Evolutionary conservation across 208 protist genomes (phyloP).

Genomic region (Crithidia expoeki): DNA sequence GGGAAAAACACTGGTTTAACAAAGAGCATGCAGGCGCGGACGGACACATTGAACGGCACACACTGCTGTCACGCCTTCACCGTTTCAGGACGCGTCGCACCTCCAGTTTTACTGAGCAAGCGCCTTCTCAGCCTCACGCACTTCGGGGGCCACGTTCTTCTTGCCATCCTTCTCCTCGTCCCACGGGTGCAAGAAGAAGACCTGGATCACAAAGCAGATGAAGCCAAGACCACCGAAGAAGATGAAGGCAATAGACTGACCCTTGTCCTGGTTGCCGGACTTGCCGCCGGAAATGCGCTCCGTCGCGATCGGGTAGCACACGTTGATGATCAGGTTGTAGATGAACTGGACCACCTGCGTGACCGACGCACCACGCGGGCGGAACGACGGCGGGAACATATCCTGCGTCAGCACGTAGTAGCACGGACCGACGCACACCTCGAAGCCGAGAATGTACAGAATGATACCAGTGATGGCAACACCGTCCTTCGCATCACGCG

Average conservation of each 20-base stretch:
- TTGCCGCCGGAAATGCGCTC: conserved; percentile 80
- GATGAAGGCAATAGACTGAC: conserved; percentile 87
- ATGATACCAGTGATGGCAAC: conserved; percentile 82
- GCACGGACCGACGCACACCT: conserved; percentile 77
- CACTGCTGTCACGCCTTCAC: no score
- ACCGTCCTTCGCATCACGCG: conserved; percentile 51
- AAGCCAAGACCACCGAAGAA: conserved; percentile 78
- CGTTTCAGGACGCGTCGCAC: no score
- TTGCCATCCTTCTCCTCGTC: conserved; percentile 38
- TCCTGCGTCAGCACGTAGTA: conserved; percentile 86
- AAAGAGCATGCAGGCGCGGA: no score
- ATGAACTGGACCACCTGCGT: conserved; percentile 70
- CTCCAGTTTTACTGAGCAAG: no score
- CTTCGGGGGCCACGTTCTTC: conserved; percentile 9
- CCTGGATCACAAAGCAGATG: conserved; percentile 71
- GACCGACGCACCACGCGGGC: conserved; percentile 66
- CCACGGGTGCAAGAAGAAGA: conserved; percentile 81
- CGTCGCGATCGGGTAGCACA: conserved; percentile 78
- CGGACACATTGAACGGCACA: no score
- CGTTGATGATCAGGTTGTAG: conserved; percentile 89
- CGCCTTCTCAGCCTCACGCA: not conserved
- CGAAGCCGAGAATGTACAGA: conserved; percentile 73
- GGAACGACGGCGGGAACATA: conserved; percentile 83
- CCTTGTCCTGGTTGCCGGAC: conserved; percentile 87
- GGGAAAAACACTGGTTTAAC: not conserved